A percentile compares a stretch with the other conserved stretches of the same genome.
Conservation (phyloP, 805 yeast species). For the Candida loeiensis region DNA sequence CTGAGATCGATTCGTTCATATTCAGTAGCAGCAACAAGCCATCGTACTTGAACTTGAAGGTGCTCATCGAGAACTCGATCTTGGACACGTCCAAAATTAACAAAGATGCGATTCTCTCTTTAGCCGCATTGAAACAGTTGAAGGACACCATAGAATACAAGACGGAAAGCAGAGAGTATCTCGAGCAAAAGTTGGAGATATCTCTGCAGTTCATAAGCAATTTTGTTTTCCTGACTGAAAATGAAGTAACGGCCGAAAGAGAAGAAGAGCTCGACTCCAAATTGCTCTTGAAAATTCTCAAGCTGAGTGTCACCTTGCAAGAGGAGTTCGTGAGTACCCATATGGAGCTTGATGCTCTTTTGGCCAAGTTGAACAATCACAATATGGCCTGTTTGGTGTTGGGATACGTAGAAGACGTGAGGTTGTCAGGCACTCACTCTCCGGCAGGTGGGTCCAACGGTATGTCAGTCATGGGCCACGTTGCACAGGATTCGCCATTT, state of each 20-base stretch:
- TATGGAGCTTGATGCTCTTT: slow-evolving; percentile 28
- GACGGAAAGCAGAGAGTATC: slow-evolving; percentile 28
- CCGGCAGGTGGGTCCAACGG: neutral
- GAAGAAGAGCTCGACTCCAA: slow-evolving; percentile 22
- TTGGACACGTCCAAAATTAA: slow-evolving; percentile 37
- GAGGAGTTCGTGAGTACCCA: slow-evolving; percentile 23
- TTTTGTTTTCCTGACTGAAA: slow-evolving; percentile 36
- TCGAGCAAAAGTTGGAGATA: slow-evolving; percentile 27
- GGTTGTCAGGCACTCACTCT: slow-evolving; percentile 15
- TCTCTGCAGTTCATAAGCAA: slow-evolving; percentile 33
- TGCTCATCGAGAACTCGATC: slow-evolving; percentile 44
- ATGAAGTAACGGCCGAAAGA: slow-evolving; percentile 43
- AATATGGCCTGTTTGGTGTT: slow-evolving; percentile 43
- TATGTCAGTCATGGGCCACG: neutral
- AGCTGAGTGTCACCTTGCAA: slow-evolving; percentile 31
- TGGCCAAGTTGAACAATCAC: slow-evolving; percentile 34
- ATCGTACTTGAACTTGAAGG: slow-evolving; percentile 37
- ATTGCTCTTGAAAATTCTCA: slow-evolving; percentile 29
- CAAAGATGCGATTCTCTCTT: slow-evolving; percentile 31
- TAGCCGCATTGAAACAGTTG: slow-evolving; percentile 24
- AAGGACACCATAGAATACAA: slow-evolving; percentile 29
- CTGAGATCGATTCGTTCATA: slow-evolving; percentile 17
- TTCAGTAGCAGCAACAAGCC: slow-evolving; percentile 17
- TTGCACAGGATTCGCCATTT: slow-evolving; percentile 7
- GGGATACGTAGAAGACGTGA: slow-evolving; percentile 47